A percentile compares a stretch with the other conserved stretches of the same genome.
These are phyloP conservation scores for Candida ascalaphidarum DNA, from an alignment of 805 yeast species.

Conservation along the genomic window DNA sequence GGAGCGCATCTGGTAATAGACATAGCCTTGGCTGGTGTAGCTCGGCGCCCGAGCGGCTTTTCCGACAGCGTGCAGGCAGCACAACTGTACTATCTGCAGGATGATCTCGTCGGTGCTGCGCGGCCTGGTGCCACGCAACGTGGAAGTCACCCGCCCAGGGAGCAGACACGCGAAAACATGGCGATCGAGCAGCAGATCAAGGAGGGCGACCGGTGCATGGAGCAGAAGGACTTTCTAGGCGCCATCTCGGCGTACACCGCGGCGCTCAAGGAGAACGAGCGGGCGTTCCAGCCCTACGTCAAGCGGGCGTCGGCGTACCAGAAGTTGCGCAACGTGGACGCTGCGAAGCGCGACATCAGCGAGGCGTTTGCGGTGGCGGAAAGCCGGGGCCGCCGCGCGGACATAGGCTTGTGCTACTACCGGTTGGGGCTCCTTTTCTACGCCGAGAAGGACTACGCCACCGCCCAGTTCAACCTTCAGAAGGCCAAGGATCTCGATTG, in stretches of 20 bases:
- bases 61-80: no score
- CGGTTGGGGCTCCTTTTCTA: constrained; percentile 39
- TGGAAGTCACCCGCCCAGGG: no score
- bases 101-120: no score
- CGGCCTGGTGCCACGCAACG: no score
- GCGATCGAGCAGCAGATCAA: constrained; percentile 27
- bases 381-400: constrained; percentile 35
- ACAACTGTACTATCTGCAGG: no score
- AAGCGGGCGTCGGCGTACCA: constrained; percentile 44
- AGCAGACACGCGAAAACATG: constrained; percentile 17
- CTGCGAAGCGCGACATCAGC: constrained; percentile 38
- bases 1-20: no score
- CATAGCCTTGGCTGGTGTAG: no score
- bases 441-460: constrained; percentile 29
- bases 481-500: constrained; percentile 35
- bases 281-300: constrained; percentile 38
- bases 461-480: constrained; percentile 33
- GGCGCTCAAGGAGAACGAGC: constrained; percentile 34
- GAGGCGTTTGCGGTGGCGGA: constrained; percentile 39
- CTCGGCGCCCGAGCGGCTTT: no score
- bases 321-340: constrained; percentile 37
- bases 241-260: constrained; percentile 35
- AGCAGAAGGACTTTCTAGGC: constrained; percentile 26
- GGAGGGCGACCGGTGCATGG: constrained; percentile 22
- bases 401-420: constrained; percentile 41